Evolutionary conservation across 495 filamentous ascomycete genomes (phyloP).

Genomic region (Podospora australis): DNA sequence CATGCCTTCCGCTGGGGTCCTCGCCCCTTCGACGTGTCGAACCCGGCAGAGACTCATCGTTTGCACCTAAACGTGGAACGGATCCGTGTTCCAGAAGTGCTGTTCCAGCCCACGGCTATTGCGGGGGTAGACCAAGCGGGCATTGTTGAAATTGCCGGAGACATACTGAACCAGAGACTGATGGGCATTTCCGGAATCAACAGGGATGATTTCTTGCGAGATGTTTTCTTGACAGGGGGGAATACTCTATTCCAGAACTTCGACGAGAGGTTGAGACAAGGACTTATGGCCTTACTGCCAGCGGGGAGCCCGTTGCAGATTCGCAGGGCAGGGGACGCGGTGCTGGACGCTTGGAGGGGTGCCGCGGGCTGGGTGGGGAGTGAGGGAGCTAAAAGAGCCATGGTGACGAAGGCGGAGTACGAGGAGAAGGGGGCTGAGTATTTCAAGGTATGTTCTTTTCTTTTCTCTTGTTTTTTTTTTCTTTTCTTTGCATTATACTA

Average conservation of each 20-base stretch:
- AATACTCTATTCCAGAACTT: slow-evolving; percentile 82
- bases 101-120: slow-evolving; percentile 86
- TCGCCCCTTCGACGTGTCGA: slow-evolving; percentile 73
- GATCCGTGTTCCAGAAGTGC: slow-evolving; percentile 90
- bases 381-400: slow-evolving; percentile 39
- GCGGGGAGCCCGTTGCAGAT: slow-evolving; percentile 57
- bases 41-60: slow-evolving; percentile 75
- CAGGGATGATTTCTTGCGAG: slow-evolving; percentile 61
- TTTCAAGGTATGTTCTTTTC: slow-evolving; percentile 57
- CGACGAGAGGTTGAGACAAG: slow-evolving; percentile 70
- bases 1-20: slow-evolving; percentile 87
- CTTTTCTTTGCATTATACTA: slow-evolving; percentile 10
- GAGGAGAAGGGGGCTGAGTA: slow-evolving; percentile 80
- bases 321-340: slow-evolving; percentile 62
- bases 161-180: slow-evolving; percentile 76
- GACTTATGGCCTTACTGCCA: slow-evolving; percentile 66
- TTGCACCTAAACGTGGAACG: slow-evolving; percentile 94
- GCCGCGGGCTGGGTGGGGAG: slow-evolving; percentile 71
- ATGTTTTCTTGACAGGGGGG: slow-evolving; percentile 93
- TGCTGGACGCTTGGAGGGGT: slow-evolving; percentile 87
- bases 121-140: slow-evolving; percentile 94
- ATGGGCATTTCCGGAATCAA: slow-evolving; percentile 44
- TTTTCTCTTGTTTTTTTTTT: too few relatives aligned
- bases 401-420: slow-evolving; percentile 68
- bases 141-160: slow-evolving; percentile 78